Evolutionary conservation across 2,329 filamentous ascomycete genomes (phyloP), one percentile per base, ranked within the genome.

Genomic region (Penicillium griseofulvum): DNA sequence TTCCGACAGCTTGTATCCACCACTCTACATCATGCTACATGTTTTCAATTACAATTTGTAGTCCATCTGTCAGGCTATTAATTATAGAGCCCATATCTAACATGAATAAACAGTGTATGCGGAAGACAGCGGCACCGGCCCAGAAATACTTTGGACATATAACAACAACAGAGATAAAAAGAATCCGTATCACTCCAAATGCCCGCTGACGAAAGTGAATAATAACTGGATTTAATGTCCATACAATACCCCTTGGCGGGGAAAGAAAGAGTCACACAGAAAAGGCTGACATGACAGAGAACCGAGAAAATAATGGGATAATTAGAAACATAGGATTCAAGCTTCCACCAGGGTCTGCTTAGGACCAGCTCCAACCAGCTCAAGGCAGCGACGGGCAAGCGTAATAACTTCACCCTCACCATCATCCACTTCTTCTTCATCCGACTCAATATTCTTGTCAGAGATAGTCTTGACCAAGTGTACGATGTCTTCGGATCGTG

Each of bases 401-500:
- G 87, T 91, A 61, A 97, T 90, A 42, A 97, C 92, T 73, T 97
- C 93, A 54, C 88, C 90, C 72, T 97, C 92, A 43, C 94, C 92
- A 56, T 96, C 91, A 65, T 96, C 91, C 45, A 88, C 90, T 60
- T 87, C 87, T 64, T 92, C 90, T 61, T 91, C 89, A 56, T 96
- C 91, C 0, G 89, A 88, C 67, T 96, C 91, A 59, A 96, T 83
- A 65, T 89, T 90, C 69, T 89, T 90, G 70, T 95, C 92, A 19
- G 91, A 90, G 69, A 99, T 97, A 60, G 85, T 85, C 72, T 89
- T 90, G 59, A 97, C 94, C 83, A 96, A 91, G 59, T 90, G 85
- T 54, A 97, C 89, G 62, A 99, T 89, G 62, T 96, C 91, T 61
- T 93, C 89, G 1, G 91, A 92, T 69, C 93, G 89, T 65, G 90